Evolutionary conservation across 768 basidiomycete species (phyloP).

Genomic region (Tylopilus balloui): DNA sequence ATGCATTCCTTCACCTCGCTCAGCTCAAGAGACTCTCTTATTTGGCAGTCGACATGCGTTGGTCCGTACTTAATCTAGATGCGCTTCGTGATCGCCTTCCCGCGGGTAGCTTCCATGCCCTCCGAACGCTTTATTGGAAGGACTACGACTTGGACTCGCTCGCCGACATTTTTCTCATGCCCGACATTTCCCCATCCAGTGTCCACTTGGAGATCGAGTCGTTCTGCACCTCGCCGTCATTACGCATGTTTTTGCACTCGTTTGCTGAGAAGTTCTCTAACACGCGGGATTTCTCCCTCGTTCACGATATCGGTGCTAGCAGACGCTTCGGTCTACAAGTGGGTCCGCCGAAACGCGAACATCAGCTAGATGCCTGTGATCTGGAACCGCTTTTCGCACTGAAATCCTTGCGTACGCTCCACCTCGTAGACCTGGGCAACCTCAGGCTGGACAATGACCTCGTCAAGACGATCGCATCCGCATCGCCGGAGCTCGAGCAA

Average conservation of each 20-base stretch:
- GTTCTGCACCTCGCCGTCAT: constrained; percentile 16
- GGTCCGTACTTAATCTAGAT: constrained; percentile 16
- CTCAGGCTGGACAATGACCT: constrained; percentile 15
- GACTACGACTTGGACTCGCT: constrained; percentile 17
- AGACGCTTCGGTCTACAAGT: constrained; percentile 20
- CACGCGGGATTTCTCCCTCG: constrained; percentile 18
- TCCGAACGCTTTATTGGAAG: constrained; percentile 21
- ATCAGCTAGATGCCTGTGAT: constrained; percentile 8
- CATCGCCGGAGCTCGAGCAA: constrained; percentile 17
- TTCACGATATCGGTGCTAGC: constrained; percentile 17
- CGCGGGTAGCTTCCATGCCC: constrained; percentile 10
- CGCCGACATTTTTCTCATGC: constrained; percentile 19
- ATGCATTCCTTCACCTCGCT: constrained; percentile 23
- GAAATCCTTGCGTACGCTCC: constrained; percentile 10
- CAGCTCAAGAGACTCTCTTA: constrained; percentile 18
- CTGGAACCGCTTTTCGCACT: constrained; percentile 16
- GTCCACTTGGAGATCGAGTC: constrained; percentile 21
- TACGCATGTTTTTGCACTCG: constrained; percentile 12
- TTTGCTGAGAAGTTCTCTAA: constrained; percentile 11
- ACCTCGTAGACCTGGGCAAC: constrained; percentile 14
- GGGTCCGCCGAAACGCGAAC: constrained; percentile 15
- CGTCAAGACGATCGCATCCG: constrained; percentile 15
- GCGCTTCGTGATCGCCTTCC: constrained; percentile 9
- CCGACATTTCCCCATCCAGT: constrained; percentile 6
- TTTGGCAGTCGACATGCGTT: constrained; percentile 22